Evolutionary conservation across 306 rosid genomes (phyloP).

Genomic region (Vachellia pachyceras): DNA sequence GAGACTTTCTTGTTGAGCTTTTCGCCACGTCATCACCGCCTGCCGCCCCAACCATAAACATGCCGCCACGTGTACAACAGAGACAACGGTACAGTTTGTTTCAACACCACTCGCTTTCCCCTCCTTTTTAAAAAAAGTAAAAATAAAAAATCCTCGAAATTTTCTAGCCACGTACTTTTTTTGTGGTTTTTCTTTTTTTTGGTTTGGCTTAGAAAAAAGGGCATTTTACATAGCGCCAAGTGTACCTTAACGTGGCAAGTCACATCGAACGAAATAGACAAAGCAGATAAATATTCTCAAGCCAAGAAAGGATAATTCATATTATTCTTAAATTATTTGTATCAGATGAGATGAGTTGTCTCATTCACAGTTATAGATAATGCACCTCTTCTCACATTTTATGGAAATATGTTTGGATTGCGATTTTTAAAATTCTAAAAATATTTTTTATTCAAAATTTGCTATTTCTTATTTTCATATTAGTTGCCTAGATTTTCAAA

Average conservation of each 20-base stretch:
- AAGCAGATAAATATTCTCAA: too few relatives aligned
- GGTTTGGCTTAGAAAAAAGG: too few relatives aligned
- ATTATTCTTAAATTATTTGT: not conserved
- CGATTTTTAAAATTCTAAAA: too few relatives aligned
- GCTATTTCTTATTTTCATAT: too few relatives aligned
- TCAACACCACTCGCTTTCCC: conserved; percentile 45
- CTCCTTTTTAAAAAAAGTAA: too few relatives aligned
- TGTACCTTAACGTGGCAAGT: conserved; percentile 32
- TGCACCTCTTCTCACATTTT: not conserved
- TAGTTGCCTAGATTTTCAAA: too few relatives aligned
- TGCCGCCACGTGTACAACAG: conserved; percentile 34
- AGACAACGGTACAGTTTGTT: conserved; percentile 9
- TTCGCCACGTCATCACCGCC: conserved; percentile 54
- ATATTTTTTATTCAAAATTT: too few relatives aligned
- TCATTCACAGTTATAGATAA: not conserved
- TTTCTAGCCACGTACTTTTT: too few relatives aligned
- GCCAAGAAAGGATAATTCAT: not conserved
- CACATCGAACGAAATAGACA: too few relatives aligned
- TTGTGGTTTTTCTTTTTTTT: too few relatives aligned
- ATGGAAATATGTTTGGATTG: not conserved
- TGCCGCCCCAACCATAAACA: conserved; percentile 39
- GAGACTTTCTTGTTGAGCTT: conserved; percentile 41
- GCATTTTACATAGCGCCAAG: conserved; percentile 32
- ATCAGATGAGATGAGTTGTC: not conserved
- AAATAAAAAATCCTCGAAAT: too few relatives aligned